phyloP scores from a whole-genome alignment of 2,329 filamentous ascomycete genomes.

The Claviceps humidiphila region DNA sequence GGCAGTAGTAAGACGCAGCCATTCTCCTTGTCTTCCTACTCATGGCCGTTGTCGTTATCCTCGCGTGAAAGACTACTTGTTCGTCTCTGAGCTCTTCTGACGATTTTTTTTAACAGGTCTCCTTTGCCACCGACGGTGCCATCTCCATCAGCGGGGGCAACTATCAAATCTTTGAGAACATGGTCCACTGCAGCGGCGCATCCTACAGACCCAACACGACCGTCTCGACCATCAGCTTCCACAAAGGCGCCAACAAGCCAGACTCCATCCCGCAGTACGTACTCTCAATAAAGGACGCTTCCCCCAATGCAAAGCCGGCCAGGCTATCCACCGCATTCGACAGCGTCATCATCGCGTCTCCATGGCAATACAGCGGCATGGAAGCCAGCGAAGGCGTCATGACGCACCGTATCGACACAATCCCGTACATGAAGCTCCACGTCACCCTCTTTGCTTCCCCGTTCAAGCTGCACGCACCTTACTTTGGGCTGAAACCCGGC shows the following conservation, averaged over 20 bases:
- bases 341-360: conserved; percentile 69
- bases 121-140: conserved; percentile 78
- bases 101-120: conserved; percentile 35
- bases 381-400: conserved; percentile 50
- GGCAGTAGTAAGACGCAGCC: conserved; percentile 50
- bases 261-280: conserved; percentile 31
- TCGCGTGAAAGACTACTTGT: too few species aligned
- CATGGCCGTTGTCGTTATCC: too few species aligned
- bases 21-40: not conserved
- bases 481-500: conserved; percentile 54
- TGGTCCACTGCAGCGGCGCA: conserved; percentile 55
- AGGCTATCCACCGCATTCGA: conserved; percentile 50
- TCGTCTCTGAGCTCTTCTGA: not conserved
- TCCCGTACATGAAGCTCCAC: conserved; percentile 79
- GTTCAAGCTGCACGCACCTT: conserved; percentile 52
- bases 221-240: conserved; percentile 46
- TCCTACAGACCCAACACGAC: conserved; percentile 51
- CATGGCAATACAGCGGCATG: conserved; percentile 70
- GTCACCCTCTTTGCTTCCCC: conserved; percentile 82
- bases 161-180: conserved; percentile 83
- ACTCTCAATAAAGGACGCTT: conserved; percentile 24
- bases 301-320: conserved; percentile 15
- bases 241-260: conserved; percentile 27
- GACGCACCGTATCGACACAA: conserved; percentile 54
- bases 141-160: conserved; percentile 73